A percentile compares a stretch with the other conserved stretches of the same genome.
These are phyloP conservation scores for Erythrophleum fordii DNA, from an alignment of 306 rosid genomes.

Conservation along the genomic window DNA sequence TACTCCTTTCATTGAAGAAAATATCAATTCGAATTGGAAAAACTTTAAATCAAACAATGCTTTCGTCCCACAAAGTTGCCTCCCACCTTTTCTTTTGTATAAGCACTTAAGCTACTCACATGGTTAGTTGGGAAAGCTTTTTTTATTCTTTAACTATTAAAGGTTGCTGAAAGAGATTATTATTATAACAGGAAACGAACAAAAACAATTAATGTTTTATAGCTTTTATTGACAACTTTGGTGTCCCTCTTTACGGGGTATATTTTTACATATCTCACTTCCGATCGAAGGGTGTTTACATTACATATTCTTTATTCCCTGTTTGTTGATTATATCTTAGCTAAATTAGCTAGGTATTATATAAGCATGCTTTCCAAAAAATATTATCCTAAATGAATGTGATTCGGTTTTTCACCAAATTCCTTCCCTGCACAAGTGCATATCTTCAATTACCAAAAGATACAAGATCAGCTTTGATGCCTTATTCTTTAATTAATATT, in stretches of 20 bases:
- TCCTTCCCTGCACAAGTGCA: conserved; percentile 7
- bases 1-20: neutral
- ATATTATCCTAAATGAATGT: neutral
- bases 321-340: neutral
- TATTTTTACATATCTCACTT: conserved; percentile 30
- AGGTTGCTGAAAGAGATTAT: neutral
- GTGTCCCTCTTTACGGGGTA: conserved; percentile 37
- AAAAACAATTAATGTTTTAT: conserved; percentile 8
- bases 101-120: conserved; percentile 14
- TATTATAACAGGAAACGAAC: conserved; percentile 22
- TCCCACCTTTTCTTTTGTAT: conserved; percentile 27
- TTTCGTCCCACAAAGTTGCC: conserved; percentile 32
- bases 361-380: conserved; percentile 14
- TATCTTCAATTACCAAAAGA: conserved; percentile 15
- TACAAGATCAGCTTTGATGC: conserved; percentile 15
- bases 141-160: neutral
- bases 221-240: conserved; percentile 27
- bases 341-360: neutral
- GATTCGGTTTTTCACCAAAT: conserved; percentile 15
- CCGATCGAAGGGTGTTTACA: neutral
- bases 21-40: neutral
- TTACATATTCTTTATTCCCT: neutral
- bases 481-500: too few relatives aligned
- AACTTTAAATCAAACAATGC: conserved; percentile 29
- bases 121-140: conserved; percentile 28